Evolutionary conservation across 2,329 filamentous ascomycete species (phyloP), one percentile per base, ranked within the genome.

Genomic region (Clarireedia hainanense): DNA sequence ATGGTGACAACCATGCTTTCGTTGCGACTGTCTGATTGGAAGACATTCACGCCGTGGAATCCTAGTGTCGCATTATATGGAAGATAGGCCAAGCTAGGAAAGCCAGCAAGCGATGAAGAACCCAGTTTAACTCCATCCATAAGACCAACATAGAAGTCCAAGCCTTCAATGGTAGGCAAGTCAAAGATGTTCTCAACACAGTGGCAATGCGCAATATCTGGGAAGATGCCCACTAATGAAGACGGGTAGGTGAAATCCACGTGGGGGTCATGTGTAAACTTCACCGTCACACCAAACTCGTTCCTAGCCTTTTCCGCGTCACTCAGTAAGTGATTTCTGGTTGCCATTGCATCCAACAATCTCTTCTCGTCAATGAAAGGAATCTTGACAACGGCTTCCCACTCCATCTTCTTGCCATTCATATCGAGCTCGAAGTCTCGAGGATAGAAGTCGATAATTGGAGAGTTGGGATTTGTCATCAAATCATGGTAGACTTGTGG

Each of bases 331-430:
- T 85, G 76, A 61, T 97, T 91, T 69, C 86, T 91, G 6, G 91
- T 85, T 15, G 80, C 85, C 88, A 99, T 96, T 6, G 92, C 94
- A 39, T 77, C 74, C 55, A 99, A 77, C 2, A 99, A 76, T 26
- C 94, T 83, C 65, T 86, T 83, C 70, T 99, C 92, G 57, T 99
- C 90, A 61, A 99, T 99, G 72, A 99, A 99, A 0, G 94, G 94
- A 67, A 99, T 99, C 72, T 97, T 99, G 61, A 99, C 91, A 39
- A 99, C 92, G 27, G 94, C 94, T 70, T 99, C 94, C 94, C 94
- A 99, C 61, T 99, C 95, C 88, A 96, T 95, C 75, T 96, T 99
- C 76, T 99, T 99, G 58, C 94, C 95, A 65, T 99, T 97, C 94
- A 99, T 97, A 69, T 99, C 95, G 42, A 99, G 78, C 62, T 95